Evolutionary conservation across 192 early-diverging fungal species (phyloP).

Genomic region (Powellomyces hirtus): DNA sequence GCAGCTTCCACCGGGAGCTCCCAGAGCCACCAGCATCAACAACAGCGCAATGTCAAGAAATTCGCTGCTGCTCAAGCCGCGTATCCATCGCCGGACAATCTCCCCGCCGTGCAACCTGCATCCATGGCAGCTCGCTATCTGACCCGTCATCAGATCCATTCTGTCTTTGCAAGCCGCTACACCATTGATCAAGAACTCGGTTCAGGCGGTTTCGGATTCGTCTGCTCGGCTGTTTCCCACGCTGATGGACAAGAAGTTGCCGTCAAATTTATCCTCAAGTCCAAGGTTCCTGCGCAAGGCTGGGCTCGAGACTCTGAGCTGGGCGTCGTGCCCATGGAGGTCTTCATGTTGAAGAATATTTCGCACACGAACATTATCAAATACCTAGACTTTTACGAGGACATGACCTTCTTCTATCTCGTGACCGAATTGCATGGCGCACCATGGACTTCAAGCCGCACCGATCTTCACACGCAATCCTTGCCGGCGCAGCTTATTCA

Average conservation of each 20-base stretch:
- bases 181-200: conserved; percentile 58
- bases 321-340: conserved; percentile 42
- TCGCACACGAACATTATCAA: conserved; percentile 40
- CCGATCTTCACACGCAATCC: neutral
- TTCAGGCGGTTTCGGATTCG: conserved; percentile 76
- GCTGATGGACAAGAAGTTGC: conserved; percentile 37
- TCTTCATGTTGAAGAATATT: conserved; percentile 44
- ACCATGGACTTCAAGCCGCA: conserved; percentile 26
- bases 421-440: conserved; percentile 52
- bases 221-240: conserved; percentile 51
- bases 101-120: neutral
- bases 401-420: conserved; percentile 45
- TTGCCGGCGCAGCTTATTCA: neutral
- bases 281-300: conserved; percentile 24
- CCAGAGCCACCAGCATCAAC: neutral
- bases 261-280: conserved; percentile 53
- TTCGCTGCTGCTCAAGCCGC: neutral
- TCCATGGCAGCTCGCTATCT: conserved; percentile 18
- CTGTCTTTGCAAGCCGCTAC: conserved; percentile 16
- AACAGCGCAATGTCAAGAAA: neutral
- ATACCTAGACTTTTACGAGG: conserved; percentile 48
- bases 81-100: conserved; percentile 12
- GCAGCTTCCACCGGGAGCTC: neutral
- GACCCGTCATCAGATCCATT: neutral
- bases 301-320: conserved; percentile 40